Evolutionary conservation across 129 eudicot species (phyloP), one percentile per base, ranked within the genome.

Genomic region (Tagetes erecta): DNA sequence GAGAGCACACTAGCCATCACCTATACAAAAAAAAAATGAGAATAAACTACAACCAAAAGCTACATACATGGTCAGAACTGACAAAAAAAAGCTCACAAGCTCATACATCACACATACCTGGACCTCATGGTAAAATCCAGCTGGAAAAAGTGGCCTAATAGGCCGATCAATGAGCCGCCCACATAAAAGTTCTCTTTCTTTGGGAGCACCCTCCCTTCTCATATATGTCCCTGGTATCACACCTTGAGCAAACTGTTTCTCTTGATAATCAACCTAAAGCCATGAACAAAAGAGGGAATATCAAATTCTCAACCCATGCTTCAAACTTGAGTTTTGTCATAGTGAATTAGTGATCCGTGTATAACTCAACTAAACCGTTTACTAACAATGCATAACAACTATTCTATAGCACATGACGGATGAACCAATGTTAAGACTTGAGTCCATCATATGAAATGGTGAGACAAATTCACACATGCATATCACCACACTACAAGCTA

Each of bases 201-300:
- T 55, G 0, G 60, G 60, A 10, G 60, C 60, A 74, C 99, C 99
- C 80, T 95, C 99, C 83, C 99, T 87, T 59, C 99, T 83, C 97
- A 91, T 95, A 72, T 79, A 95, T 56, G 99, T 91, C 64, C 79
- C 86, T 9, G 99, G 97, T 84, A 95, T 95, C 55, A 87, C 88
- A 68, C 99, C 92, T 82, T 87, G 97, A 74, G 99, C 99, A 71
- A 88, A 95, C 72, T 95, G 97, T 77, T 95, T 95, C 88, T 95
- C 99, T 81, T 91, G 96, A 79, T 95, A 95, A 77, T 95, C 99
- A 76, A 95, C 97, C 99, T 95, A 63, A 36, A 78, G 5, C 39
- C 73, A 52, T 42, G 44, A 55, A 50, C 47, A 8, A 53, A 71
- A 58, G 8, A 34, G 4, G 3, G 5, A 60, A 53, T 9, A 71